Evolutionary conservation across 2,329 filamentous ascomycete species (phyloP), one percentile per base, ranked within the genome.

Genomic region (Xylogone sp.): DNA sequence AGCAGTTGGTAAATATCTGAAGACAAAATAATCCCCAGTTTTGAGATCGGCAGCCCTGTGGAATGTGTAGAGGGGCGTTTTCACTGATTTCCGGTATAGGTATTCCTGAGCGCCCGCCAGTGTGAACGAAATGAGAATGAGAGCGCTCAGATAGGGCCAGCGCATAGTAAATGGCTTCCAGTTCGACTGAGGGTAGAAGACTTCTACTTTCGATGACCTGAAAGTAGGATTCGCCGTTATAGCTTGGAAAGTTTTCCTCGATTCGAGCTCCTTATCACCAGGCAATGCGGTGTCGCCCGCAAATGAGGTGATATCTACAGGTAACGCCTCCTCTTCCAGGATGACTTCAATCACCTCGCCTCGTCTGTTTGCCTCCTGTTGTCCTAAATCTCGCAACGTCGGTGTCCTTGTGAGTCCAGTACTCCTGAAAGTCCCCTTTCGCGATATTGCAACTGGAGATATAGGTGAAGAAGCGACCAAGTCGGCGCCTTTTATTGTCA

Each of bases 91-190:
- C 42, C 74, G 81, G 56, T 76, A 84, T 1, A 86, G 58, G 3
- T 78, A 59, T 64, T 87, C 83, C 57, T 81, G 75, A 34, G 68
- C 68, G 20, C 70, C 71, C 7, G 75, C 81, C 21, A 87, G 68
- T 0, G 63, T 67, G 5, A 81, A 52, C 0, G 83, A 84, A 9
- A 85, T 53, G 1, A 79, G 10, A 21, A 85, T 72, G 18, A 87
- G 69, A 31, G 71, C 63, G 1, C 69, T 60, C 2, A 87, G 71
- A 58, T 84, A 87, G 0, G 80, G 80, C 74, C 78, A 80, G 24
- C 79, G 73, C 81, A 87, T 86, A 0, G 78, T 77, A 54, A 84
- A 78, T 0, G 83, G 84, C 62, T 82, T 84, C 84, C 83, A 87
- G 64, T 87, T 79, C 2, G 82, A 79, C 52, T 81, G 78, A 1